Conservation (phyloP, 345 rosid species). For the Physaria fendleri region DNA sequence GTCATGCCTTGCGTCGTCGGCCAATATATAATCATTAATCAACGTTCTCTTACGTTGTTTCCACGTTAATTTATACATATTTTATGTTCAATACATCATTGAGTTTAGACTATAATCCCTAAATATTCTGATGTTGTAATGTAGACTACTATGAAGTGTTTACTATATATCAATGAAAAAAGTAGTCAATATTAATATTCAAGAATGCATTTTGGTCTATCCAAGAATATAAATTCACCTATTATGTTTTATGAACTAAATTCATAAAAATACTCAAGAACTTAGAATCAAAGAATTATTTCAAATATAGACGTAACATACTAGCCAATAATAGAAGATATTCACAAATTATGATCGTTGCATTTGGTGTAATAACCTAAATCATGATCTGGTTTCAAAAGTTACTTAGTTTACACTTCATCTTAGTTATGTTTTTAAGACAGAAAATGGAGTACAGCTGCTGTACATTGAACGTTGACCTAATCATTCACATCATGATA, state of each 20-base stretch:
- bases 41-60: not conserved
- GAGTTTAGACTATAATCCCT: not conserved
- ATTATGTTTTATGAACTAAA: too few species aligned
- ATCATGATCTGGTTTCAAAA: too few species aligned
- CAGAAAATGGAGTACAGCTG: not conserved
- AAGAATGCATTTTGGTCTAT: too few species aligned
- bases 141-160: not conserved
- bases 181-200: too few species aligned
- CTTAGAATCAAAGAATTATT: too few species aligned
- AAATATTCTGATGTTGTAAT: not conserved
- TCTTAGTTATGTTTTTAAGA: not conserved
- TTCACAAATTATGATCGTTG: not conserved
- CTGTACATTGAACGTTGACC: not conserved
- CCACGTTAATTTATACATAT: not conserved
- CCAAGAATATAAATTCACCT: too few species aligned
- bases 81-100: not conserved
- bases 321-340: not conserved
- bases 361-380: not conserved
- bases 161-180: not conserved
- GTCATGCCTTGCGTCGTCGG: constrained; percentile 28
- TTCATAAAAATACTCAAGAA: too few species aligned
- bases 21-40: not conserved
- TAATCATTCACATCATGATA: not conserved
- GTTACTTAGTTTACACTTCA: not conserved
- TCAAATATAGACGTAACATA: not conserved